phyloP scores from a whole-genome alignment of 1,139 yeast species.

The Saccharomyces hybrid region DNA sequence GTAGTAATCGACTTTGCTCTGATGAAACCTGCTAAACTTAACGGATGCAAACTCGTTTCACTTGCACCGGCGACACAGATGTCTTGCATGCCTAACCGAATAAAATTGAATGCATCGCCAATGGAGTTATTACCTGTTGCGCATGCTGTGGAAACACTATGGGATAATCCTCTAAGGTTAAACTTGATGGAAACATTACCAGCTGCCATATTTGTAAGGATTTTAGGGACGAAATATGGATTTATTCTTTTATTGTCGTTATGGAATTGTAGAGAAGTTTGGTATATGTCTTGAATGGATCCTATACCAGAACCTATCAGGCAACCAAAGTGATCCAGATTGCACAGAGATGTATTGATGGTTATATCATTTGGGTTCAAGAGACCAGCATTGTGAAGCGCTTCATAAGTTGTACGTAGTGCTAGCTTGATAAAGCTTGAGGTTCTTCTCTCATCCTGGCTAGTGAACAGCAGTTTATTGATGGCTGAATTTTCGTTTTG shows the following conservation, averaged over 20 bases:
- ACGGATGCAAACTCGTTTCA: slow-evolving; percentile 81
- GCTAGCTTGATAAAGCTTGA: slow-evolving; percentile 78
- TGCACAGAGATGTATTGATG: slow-evolving; percentile 15
- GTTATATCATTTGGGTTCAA: slow-evolving; percentile 31
- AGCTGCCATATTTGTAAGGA: slow-evolving; percentile 89
- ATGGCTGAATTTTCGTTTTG: slow-evolving; percentile 1
- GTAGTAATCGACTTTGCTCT: slow-evolving; percentile 78
- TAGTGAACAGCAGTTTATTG: slow-evolving; percentile 15
- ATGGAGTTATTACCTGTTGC: slow-evolving; percentile 93
- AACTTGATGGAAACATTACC: slow-evolving; percentile 80
- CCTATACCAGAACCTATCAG: slow-evolving; percentile 94
- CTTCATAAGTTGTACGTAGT: slow-evolving; percentile 68
- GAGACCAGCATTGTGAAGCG: slow-evolving; percentile 54
- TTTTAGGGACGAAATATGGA: slow-evolving; percentile 78
- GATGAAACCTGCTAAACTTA: slow-evolving; percentile 86
- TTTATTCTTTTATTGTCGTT: slow-evolving; percentile 66
- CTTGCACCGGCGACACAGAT: slow-evolving; percentile 91
- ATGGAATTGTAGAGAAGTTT: slow-evolving; percentile 47
- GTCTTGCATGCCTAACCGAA: slow-evolving; percentile 71
- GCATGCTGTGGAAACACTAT: slow-evolving; percentile 89
- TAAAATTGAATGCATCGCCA: slow-evolving; percentile 85
- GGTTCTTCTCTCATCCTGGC: slow-evolving; percentile 42
- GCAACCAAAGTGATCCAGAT: slow-evolving; percentile 45
- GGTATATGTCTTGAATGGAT: slow-evolving; percentile 67
- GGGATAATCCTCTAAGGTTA: slow-evolving; percentile 77